Conservation (phyloP, 78 protist species). For the Polysphondylium violaceum region DNA sequence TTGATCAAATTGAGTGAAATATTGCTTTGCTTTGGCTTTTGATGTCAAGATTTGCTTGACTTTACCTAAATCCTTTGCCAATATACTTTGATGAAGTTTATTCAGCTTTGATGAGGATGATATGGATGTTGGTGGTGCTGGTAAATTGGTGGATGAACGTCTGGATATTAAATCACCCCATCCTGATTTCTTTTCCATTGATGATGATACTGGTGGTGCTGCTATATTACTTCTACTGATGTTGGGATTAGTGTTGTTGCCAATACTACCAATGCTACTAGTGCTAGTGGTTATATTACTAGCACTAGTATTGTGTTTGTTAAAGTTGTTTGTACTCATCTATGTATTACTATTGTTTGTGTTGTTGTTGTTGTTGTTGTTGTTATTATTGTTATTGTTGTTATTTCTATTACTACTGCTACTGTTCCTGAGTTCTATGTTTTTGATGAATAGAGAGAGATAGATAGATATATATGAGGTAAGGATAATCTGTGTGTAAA, state of each 20-base stretch:
- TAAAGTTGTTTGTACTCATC: background rate
- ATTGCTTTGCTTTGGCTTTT: conserved; percentile 34
- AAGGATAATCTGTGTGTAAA: no score
- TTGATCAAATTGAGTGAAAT: conserved; percentile 22
- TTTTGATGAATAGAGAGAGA: no score
- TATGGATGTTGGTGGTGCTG: conserved; percentile 50
- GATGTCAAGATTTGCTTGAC: conserved; percentile 36
- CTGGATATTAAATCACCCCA: conserved; percentile 46
- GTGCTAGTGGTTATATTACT: background rate
- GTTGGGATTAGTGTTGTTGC: background rate
- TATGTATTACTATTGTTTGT: background rate
- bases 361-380: background rate
- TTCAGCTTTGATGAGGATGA: conserved; percentile 23
- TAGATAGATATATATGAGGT: no score
- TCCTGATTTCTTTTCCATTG: conserved; percentile 27
- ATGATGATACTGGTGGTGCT: conserved; percentile 15
- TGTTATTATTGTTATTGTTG: background rate
- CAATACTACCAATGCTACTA: background rate
- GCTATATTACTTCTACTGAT: background rate
- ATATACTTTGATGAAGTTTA: conserved; percentile 50
- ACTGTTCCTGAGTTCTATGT: background rate
- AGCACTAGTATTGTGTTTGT: background rate
- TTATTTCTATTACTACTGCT: background rate
- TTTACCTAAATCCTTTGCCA: conserved; percentile 18
- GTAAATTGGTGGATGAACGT: conserved; percentile 50